A percentile compares a stretch with the other conserved stretches of the same genome.
Evolutionary conservation across 768 basidiomycete species (phyloP).

Genomic region (Lentinula guzmanii): DNA sequence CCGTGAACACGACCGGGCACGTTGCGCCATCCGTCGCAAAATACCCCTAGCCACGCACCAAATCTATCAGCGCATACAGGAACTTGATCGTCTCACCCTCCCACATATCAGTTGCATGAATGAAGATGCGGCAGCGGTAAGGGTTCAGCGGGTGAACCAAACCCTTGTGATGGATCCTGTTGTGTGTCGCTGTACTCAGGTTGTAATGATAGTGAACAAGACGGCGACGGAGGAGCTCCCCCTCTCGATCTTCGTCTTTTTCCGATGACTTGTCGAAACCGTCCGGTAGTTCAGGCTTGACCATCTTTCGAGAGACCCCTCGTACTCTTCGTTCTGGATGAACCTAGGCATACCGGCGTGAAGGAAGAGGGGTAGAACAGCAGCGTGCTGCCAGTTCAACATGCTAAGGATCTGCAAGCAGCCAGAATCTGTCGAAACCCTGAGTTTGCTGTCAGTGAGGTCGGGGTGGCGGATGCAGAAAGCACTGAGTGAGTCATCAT

Average conservation of each 20-base stretch:
- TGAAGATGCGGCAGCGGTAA: constrained; percentile 22
- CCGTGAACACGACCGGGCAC: constrained; percentile 25
- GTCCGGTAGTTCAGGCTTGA: constrained; percentile 18
- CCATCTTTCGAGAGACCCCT: constrained; percentile 15
- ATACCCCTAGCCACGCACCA: constrained; percentile 17
- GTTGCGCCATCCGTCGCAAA: constrained; percentile 17
- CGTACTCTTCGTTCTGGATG: constrained; percentile 22
- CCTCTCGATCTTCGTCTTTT: constrained; percentile 15
- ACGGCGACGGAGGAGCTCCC: constrained; percentile 20
- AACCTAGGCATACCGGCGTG: constrained; percentile 19
- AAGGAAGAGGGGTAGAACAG: constrained; percentile 24
- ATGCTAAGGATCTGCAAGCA: constrained; percentile 14
- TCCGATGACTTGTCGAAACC: constrained; percentile 19
- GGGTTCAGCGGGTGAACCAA: constrained; percentile 14
- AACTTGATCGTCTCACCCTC: constrained; percentile 27
- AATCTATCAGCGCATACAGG: constrained; percentile 21
- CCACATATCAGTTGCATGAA: constrained; percentile 21
- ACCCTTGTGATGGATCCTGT: constrained; percentile 20
- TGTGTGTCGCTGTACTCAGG: constrained; percentile 19
- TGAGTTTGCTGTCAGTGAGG: constrained; percentile 19
- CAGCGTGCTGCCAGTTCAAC: constrained; percentile 27
- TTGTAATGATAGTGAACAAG: constrained; percentile 24
- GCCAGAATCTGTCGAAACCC: constrained; percentile 15
- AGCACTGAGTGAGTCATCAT: constrained; percentile 13
- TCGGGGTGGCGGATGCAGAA: constrained; percentile 27